phyloP scores from a whole-genome alignment of 495 filamentous ascomycete species.

The Aspergillus heteromorphus region DNA sequence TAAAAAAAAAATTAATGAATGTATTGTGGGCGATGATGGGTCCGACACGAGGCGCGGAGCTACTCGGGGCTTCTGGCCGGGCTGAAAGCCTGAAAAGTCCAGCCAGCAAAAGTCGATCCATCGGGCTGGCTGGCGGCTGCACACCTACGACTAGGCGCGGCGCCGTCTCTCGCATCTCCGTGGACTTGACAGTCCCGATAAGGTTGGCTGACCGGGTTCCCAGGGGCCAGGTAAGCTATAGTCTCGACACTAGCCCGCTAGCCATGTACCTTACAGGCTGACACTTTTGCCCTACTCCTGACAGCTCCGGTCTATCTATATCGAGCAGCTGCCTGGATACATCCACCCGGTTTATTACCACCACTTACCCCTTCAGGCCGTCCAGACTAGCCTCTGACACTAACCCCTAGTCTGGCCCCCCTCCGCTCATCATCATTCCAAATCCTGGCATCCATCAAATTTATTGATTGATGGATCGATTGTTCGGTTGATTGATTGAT shows the following conservation, averaged over 20 bases:
- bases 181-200: conserved; percentile 13
- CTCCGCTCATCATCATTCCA: conserved; percentile 9
- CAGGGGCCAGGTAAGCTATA: conserved; percentile 4
- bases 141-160: neutral
- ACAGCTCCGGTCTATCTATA: neutral
- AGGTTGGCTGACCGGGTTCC: conserved; percentile 17
- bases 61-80: conserved; percentile 4
- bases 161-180: neutral
- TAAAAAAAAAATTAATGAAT: neutral
- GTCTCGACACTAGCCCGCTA: neutral
- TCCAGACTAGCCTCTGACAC: neutral
- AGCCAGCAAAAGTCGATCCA: neutral
- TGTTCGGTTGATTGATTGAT: neutral
- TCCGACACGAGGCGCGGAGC: conserved; percentile 7
- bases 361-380: neutral
- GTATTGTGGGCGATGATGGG: neutral
- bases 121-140: no score
- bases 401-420: neutral
- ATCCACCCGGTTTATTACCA: no score
- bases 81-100: neutral
- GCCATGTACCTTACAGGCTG: neutral
- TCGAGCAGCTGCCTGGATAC: no score
- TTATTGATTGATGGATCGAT: neutral
- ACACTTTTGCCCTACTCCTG: no score
- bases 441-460: conserved; percentile 4